Evolutionary conservation across 164 flowering plant species (phyloP).

Genomic region (Nelumbo lutea): DNA sequence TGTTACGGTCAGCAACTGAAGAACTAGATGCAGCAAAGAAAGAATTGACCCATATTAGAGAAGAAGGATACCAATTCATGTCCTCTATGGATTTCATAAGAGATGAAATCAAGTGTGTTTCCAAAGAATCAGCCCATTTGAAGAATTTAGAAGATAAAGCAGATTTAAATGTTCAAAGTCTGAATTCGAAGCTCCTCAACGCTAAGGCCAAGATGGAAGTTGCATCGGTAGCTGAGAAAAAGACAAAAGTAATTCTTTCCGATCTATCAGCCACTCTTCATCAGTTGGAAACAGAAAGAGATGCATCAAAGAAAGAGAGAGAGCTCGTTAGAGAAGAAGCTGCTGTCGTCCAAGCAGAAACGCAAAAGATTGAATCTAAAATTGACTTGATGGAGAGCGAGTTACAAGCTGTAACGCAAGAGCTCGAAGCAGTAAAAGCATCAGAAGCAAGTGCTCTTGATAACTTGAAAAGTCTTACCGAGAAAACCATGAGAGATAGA

Average conservation of each 20-base stretch:
- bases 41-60: conserved; percentile 44
- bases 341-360: conserved; percentile 34
- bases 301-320: conserved; percentile 52
- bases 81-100: conserved; percentile 76
- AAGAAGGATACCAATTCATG: conserved; percentile 74
- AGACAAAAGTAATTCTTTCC: conserved; percentile 40
- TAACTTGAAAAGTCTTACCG: conserved; percentile 39
- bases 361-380: conserved; percentile 42
- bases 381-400: conserved; percentile 46
- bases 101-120: conserved; percentile 47
- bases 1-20: conserved; percentile 27
- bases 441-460: conserved; percentile 66
- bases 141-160: conserved; percentile 40
- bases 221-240: conserved; percentile 48
- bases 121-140: conserved; percentile 36
- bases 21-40: conserved; percentile 60
- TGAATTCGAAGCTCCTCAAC: conserved; percentile 64
- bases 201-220: conserved; percentile 65
- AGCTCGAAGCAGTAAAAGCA: conserved; percentile 52
- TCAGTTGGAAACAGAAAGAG: conserved; percentile 46
- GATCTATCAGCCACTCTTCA: conserved; percentile 45
- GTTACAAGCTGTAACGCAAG: conserved; percentile 48
- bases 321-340: conserved; percentile 34
- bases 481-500: conserved; percentile 45
- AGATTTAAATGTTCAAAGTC: conserved; percentile 41